Percentiles rank a stretch among this genome's conserved stretches.
These are phyloP conservation scores for Tritrichomonas foetus DNA, from an alignment of 208 protist species.

Conservation along the genomic window DNA sequence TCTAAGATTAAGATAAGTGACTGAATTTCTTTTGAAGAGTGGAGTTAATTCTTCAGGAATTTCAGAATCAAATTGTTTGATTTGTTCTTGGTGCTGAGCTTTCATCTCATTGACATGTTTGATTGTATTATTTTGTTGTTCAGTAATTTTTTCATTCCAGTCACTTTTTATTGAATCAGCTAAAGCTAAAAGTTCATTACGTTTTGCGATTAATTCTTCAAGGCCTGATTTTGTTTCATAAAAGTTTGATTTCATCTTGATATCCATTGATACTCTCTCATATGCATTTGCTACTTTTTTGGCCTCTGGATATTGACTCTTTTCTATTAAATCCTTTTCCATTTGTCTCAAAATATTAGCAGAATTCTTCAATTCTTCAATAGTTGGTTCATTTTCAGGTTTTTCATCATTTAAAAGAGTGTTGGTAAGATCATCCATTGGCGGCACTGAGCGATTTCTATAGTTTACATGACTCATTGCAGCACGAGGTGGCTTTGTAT, in stretches of 20 bases:
- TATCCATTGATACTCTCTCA: background rate
- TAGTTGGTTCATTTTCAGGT: slow-evolving; percentile 4
- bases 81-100: background rate
- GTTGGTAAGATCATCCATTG: background rate
- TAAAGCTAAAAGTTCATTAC: background rate
- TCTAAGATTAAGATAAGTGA: background rate
- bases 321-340: background rate
- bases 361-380: background rate
- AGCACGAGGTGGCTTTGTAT: background rate
- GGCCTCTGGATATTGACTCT: background rate
- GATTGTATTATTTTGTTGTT: background rate
- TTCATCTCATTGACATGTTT: background rate
- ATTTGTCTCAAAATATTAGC: background rate
- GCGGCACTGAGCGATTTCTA: background rate
- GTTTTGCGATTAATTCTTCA: background rate
- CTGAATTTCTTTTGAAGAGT: background rate
- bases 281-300: background rate
- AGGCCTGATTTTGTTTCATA: background rate
- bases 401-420: background rate
- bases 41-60: background rate
- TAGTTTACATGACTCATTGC: background rate
- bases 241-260: background rate
- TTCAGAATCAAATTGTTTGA: background rate
- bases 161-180: background rate
- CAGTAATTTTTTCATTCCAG: background rate